Evolutionary conservation across 768 basidiomycete species (phyloP), one percentile per base, ranked within the genome.

Genomic region (Hericium rajendrae): DNA sequence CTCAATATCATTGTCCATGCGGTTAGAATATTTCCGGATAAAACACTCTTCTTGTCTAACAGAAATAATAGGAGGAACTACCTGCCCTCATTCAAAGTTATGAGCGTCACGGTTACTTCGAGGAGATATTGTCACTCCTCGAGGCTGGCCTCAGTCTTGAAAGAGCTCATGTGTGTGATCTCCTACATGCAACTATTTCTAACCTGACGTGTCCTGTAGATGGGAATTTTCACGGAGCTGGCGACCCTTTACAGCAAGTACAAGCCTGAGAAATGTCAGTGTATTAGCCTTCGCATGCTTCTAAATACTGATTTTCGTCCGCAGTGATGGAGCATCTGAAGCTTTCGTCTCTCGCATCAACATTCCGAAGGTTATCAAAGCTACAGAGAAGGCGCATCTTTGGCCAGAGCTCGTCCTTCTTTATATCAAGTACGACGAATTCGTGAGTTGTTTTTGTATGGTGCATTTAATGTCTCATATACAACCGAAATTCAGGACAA

Each of bases 371-470:
- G 95, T 97, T 66, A 94, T 98, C 77, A 88, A 86, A 73, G 92
- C 94, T 10, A 84, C 94, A 3, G 95, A 98, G 76, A 90, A 88
- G 66, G 94, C 93, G 18, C 97, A 98, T 64, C 82, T 99, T 49
- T 99, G 97, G 97, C 87, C 95, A 11, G 95, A 98, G 69, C 83
- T 99, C 12, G 95, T 99, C 38, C 98, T 95, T 82, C 74, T 99
- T 53, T 99, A 98, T 72, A 86, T 98, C 76, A 97, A 97, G 73
- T 99, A 99, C 66, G 97, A 97, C 67, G 90, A 94, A 78, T 93
- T 85, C 68, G 86, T 87, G 61, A 62, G 85, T 78, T 37, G 11
- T 18, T 9, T 11, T 18, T 8, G 11, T 32, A 6, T 32, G 32
- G 32, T 6, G 32, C 32, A 32, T 32, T 10, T 8, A 32, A 32